Conservation (phyloP, 2,329 filamentous ascomycete genomes). For the Fusarium aywerte region DNA sequence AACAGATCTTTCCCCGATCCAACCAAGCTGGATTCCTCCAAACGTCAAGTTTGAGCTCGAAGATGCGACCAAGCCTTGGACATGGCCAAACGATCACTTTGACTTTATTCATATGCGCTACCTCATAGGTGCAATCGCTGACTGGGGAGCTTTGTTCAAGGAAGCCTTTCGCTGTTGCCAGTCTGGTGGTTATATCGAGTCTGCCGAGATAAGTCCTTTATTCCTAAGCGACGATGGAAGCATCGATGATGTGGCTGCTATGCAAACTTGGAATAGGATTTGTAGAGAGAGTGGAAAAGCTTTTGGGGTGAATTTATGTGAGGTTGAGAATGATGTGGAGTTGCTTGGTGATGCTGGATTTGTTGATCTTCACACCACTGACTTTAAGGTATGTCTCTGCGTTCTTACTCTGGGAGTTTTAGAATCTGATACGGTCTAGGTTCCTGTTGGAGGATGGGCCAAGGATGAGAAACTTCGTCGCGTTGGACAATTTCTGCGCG, state of each 20-base stretch:
- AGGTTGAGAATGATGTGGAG: neutral
- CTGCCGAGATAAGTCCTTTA: neutral
- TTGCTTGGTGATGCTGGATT: neutral
- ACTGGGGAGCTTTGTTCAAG: neutral
- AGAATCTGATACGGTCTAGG: neutral
- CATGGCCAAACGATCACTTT: neutral
- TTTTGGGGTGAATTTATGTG: neutral
- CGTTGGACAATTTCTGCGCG: conserved; percentile 5
- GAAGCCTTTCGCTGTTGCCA: neutral
- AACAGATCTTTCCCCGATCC: conserved; percentile 11
- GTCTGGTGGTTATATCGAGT: neutral
- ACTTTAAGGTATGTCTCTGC: conserved; percentile 1
- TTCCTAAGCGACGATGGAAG: conserved; percentile 4
- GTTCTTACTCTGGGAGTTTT: neutral
- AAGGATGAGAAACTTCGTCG: conserved; percentile 3
- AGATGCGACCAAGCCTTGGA: conserved; percentile 6
- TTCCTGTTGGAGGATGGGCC: conserved; percentile 16
- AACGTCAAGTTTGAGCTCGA: conserved; percentile 14
- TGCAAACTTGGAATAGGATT: conserved; percentile 1
- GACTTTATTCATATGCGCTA: conserved; percentile 20
- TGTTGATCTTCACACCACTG: neutral
- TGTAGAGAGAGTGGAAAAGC: neutral
- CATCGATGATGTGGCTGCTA: fast-evolving
- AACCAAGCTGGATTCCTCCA: neutral
- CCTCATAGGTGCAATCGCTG: neutral